Conservation (phyloP, 352 stramenopile species). For the Phytophthora sp. region DNA sequence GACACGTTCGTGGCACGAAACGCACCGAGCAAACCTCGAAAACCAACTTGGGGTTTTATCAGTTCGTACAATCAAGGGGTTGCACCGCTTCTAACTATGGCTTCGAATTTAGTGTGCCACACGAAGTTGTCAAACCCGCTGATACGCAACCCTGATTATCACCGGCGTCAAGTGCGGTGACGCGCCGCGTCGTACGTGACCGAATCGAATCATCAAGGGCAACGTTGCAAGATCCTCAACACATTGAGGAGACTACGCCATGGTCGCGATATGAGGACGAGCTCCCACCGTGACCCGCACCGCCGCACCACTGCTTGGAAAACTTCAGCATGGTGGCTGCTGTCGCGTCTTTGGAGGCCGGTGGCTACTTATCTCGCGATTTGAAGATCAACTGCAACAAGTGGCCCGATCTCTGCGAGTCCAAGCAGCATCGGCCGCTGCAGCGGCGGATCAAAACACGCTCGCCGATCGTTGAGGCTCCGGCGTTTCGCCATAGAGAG, state of each 20-base stretch:
- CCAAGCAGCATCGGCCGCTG: too few species aligned
- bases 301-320: constrained; percentile 12
- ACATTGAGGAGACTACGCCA: constrained; percentile 24
- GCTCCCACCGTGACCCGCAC: not conserved
- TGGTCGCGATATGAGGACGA: too few species aligned
- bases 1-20: too few species aligned
- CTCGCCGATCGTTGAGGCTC: constrained; percentile 25
- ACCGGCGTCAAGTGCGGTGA: not conserved
- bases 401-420: constrained; percentile 23
- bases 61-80: constrained; percentile 21
- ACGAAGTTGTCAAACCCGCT: constrained; percentile 19
- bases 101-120: constrained; percentile 27
- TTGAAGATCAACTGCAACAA: constrained; percentile 33
- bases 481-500: constrained; percentile 1
- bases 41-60: too few species aligned
- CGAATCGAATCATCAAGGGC: not conserved
- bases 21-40: too few species aligned
- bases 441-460: too few species aligned
- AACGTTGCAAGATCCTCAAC: constrained; percentile 11
- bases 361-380: constrained; percentile 35
- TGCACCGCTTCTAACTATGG: constrained; percentile 1
- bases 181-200: not conserved
- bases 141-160: constrained; percentile 4
- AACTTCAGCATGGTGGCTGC: constrained; percentile 20
- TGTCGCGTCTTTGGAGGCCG: constrained; percentile 25